Conservation (phyloP, 2,329 filamentous ascomycete species). For the Diaporthe caulivora region DNA sequence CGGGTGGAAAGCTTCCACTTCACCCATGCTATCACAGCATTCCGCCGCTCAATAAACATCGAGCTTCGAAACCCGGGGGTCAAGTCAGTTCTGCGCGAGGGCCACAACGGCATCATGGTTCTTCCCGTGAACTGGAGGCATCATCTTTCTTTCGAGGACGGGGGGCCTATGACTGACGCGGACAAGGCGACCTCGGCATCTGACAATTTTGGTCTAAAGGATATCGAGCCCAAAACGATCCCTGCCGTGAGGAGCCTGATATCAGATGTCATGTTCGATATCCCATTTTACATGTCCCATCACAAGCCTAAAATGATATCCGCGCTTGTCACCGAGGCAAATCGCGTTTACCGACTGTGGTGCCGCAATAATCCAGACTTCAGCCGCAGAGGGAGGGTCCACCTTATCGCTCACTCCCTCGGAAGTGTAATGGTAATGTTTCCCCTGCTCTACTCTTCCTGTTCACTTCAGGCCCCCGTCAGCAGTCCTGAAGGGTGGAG, state of each 20-base stretch:
- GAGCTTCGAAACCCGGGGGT: slow-evolving; percentile 82
- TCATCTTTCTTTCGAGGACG: slow-evolving; percentile 88
- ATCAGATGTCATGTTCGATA: slow-evolving; percentile 97
- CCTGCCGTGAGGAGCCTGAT: slow-evolving; percentile 94
- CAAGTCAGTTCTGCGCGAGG: slow-evolving; percentile 79
- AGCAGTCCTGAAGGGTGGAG: neutral
- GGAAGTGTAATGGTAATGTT: slow-evolving; percentile 82
- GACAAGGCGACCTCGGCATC: slow-evolving; percentile 66
- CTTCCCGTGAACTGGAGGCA: slow-evolving; percentile 95
- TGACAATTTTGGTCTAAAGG: slow-evolving; percentile 76
- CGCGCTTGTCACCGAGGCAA: slow-evolving; percentile 90
- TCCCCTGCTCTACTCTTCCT: neutral
- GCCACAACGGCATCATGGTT: slow-evolving; percentile 93
- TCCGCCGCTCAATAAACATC: slow-evolving; percentile 86
- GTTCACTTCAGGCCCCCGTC: too few species aligned
- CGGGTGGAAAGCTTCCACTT: slow-evolving; percentile 97
- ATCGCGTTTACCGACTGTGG: slow-evolving; percentile 96
- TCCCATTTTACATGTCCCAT: slow-evolving; percentile 96
- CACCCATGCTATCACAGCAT: slow-evolving; percentile 93
- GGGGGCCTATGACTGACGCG: slow-evolving; percentile 69
- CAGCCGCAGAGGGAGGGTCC: slow-evolving; percentile 82
- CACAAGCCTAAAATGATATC: slow-evolving; percentile 96
- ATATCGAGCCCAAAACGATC: slow-evolving; percentile 92
- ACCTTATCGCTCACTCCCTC: slow-evolving; percentile 92
- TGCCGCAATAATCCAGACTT: slow-evolving; percentile 94